Base-by-base conservation (phyloP, 345 rosid genomes). In the Lepidium aucheri region DNA sequence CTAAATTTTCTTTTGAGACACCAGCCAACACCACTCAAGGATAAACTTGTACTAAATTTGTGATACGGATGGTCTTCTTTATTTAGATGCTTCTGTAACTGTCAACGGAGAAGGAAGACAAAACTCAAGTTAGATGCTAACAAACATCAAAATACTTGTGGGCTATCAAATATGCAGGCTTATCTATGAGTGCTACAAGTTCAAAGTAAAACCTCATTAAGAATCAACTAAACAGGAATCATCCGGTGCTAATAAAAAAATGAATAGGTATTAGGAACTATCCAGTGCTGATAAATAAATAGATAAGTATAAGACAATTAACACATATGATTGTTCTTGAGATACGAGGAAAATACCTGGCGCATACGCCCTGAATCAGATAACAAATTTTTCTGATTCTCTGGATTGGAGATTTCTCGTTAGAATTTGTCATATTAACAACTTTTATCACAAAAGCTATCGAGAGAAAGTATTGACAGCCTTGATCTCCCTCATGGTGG, bases 401-500 rank as follows among this genome's bases (percentile, higher is more conserved):
- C 98, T 92, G 83, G 38, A 82, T 26, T 8, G 38, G 46, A 49
- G 38, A 42, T 3, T 70, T 60, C 56, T 44, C 40, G 35, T 71
- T 45, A 70, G 28, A 44, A 30, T 3, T 53, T 12, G 35, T 50
- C 18, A 22, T 5, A 7, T 16, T 24, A 9, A 34, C 40, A n/a
- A 59, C 14, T 1, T 12, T 2, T 20, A 53, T 39, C 50, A 22
- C 3, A 1, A 22, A 33, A 50, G 24, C 14, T 3, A 58, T 20
- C 7, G 17, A 59, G 28, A 63, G 26, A 24, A 42, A 17, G n/a
- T n/a, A 74, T 86, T 93, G 34, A 93, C 96, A 1, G 96, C 94
- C 67, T 86, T 93, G 41, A 89, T 89, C 71, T 93, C 97, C 80
- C 98, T 85, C 51, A 17, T 82, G 16, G 97, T 87, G 16, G 98